A percentile compares a stretch with the other conserved stretches of the same genome.
phyloP scores from a whole-genome alignment of 805 yeast genomes.

The Kuraishia floccosa region DNA sequence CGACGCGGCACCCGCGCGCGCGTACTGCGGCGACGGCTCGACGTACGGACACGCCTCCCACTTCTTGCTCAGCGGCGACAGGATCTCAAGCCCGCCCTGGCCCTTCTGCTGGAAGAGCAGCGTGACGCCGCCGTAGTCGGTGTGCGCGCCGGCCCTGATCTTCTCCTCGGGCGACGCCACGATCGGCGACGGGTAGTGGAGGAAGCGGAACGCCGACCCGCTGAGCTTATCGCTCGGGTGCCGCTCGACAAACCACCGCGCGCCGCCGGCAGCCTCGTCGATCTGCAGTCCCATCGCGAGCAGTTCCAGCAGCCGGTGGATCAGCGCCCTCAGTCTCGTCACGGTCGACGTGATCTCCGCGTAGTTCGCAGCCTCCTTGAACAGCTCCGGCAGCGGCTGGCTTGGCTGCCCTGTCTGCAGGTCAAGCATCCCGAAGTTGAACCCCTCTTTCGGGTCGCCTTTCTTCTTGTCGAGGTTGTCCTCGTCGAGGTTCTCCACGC shows the following conservation, averaged over 20 bases:
- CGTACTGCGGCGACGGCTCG: slow-evolving; percentile 16
- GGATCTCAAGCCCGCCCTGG: slow-evolving; percentile 59
- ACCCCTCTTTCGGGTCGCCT: slow-evolving; percentile 60
- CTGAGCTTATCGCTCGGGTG: slow-evolving; percentile 37
- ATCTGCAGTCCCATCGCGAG: slow-evolving; percentile 51
- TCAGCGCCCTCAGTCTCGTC: slow-evolving; percentile 6
- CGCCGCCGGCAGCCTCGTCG: slow-evolving; percentile 33
- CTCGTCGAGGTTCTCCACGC: slow-evolving; percentile 30
- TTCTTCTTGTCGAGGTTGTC: slow-evolving; percentile 18
- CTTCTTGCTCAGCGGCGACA: slow-evolving; percentile 28
- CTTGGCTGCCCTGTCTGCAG: slow-evolving; percentile 30
- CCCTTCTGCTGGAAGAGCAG: slow-evolving; percentile 52
- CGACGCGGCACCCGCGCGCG: slow-evolving; percentile 26
- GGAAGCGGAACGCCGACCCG: slow-evolving; percentile 54
- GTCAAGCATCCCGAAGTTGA: slow-evolving; percentile 46
- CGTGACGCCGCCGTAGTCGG: slow-evolving; percentile 69
- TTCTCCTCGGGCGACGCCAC: slow-evolving; percentile 32
- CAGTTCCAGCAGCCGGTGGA: slow-evolving; percentile 26
- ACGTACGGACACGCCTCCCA: slow-evolving; percentile 59
- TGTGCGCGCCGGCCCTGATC: slow-evolving; percentile 72
- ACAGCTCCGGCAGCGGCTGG: slow-evolving; percentile 36
- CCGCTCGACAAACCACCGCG: slow-evolving; percentile 46
- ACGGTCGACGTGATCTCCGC: slow-evolving; percentile 22
- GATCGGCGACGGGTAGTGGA: slow-evolving; percentile 54
- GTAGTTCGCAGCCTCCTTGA: slow-evolving; percentile 24